These are phyloP conservation scores for Daedaleopsis sinensis DNA, from an alignment of 768 basidiomycete species.

Conservation along the genomic window DNA sequence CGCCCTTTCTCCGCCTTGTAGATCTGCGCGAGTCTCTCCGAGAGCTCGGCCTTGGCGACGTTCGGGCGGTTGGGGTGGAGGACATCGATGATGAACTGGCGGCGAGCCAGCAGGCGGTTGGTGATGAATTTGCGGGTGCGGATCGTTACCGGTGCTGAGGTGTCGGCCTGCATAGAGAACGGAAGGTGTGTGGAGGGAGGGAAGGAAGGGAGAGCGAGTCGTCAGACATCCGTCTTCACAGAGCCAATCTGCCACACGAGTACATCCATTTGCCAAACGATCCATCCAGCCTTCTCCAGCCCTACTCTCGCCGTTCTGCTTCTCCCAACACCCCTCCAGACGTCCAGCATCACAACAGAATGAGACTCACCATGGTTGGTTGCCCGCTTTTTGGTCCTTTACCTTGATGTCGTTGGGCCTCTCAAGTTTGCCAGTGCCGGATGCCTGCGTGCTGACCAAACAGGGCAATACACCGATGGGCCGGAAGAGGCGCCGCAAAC, in stretches of 20 bases:
- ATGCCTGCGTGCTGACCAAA: slow-evolving; percentile 22
- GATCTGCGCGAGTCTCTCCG: slow-evolving; percentile 87
- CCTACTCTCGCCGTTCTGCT: slow-evolving; percentile 9
- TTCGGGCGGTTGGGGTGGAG: slow-evolving; percentile 96
- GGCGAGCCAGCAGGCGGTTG: slow-evolving; percentile 94
- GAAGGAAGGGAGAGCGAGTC: background rate
- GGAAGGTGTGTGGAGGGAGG: slow-evolving; percentile 15
- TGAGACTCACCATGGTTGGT: slow-evolving; percentile 35
- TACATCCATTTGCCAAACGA: slow-evolving; percentile 34
- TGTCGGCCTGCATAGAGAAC: slow-evolving; percentile 60
- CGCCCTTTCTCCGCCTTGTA: slow-evolving; percentile 94
- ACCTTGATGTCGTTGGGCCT: slow-evolving; percentile 32
- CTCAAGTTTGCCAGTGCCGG: slow-evolving; percentile 22
- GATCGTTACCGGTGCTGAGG: slow-evolving; percentile 86
- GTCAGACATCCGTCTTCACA: slow-evolving; percentile 14
- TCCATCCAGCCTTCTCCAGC: slow-evolving; percentile 41
- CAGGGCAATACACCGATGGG: slow-evolving; percentile 24
- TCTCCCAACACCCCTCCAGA: slow-evolving; percentile 14
- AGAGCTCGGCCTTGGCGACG: slow-evolving; percentile 89
- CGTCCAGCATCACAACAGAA: slow-evolving; percentile 21
- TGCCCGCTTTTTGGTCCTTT: slow-evolving; percentile 30
- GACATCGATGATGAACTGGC: slow-evolving; percentile 94
- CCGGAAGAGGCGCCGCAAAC: slow-evolving; percentile 18
- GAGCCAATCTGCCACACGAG: slow-evolving; percentile 18
- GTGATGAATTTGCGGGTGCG: slow-evolving; percentile 99